Base-by-base conservation (phyloP, 805 yeast species). In the Yarrowia sp. region DNA sequence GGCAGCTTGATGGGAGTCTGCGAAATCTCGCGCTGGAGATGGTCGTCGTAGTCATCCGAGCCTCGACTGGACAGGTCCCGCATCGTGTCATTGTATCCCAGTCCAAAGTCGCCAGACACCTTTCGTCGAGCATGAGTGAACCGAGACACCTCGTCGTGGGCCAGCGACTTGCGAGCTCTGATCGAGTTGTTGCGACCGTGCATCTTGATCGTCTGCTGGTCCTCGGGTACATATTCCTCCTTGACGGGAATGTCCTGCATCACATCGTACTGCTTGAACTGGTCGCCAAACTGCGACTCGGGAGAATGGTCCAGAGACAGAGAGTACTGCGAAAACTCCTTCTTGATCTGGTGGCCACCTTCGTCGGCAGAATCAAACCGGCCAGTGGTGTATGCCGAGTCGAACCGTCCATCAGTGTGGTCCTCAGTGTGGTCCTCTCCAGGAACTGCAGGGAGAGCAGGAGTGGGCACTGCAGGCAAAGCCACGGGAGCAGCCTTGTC, bases 1-100 rank as follows among this genome's bases (percentile, higher is more conserved):
- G 73, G 70, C 49, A 72, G 32, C 19, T 73, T 73, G 42, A 70
- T 65, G 10, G 73, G 71, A 2, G 40, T 42, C 36, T 67, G 68
- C 19, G 70, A 45, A 48, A 72, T 38, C 61, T 71, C 72, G 11
- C 46, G 45, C 35, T 35, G 48, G 12, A 72, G 70, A 36, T 71
- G 73, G 14, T 63, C 35, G 48, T 71, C 72, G 8, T 58, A 70
- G 15, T 56, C 49, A 26, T 53, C 59, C 9, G 64, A 56, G n/a
- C 64, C 49, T 2, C 26, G 49, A 9, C 26, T n/a, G 40, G 26
- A 15, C 52, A 59, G 19, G 14, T 59, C 52, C 7, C 46, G 50
- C 65, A 59, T 59, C 12, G 67, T 63, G 32, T 63, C 67, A n/a
- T 48, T 63, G 56, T 63, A 63, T 1, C 56, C 56, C 1, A 63